A percentile compares a stretch with the other conserved stretches of the same genome.
These are phyloP conservation scores for Saccharomycopsis fibuligera DNA, from an alignment of 805 yeast genomes.

Conservation along the genomic window DNA sequence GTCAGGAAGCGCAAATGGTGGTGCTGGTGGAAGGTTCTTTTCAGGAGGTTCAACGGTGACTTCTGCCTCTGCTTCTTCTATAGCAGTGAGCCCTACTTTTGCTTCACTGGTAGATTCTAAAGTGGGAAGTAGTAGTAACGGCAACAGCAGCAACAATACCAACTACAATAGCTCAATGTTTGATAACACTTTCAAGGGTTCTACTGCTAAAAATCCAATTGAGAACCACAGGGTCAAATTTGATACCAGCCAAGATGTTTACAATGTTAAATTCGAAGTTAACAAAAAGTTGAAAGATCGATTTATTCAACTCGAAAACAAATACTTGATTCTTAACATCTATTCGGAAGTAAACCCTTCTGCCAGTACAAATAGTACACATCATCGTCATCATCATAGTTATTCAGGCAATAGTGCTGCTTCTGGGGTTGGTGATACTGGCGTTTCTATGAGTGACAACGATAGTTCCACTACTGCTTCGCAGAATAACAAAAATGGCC, in stretches of 20 bases:
- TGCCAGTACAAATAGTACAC: not conserved
- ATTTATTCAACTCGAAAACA: conserved; percentile 31
- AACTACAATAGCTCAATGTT: conserved; percentile 11
- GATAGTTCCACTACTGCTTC: conserved; percentile 14
- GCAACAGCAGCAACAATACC: not conserved
- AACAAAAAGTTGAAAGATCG: conserved; percentile 32
- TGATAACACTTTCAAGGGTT: conserved; percentile 25
- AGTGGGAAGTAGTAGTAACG: conserved; percentile 16
- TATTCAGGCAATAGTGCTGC: not conserved
- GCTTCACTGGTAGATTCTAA: too few species aligned
- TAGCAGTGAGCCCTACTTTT: not conserved
- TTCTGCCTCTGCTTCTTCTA: not conserved
- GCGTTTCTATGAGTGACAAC: too few species aligned
- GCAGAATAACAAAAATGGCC: not conserved
- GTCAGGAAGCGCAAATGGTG: too few species aligned
- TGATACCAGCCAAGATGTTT: conserved; percentile 37
- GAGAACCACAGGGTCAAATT: conserved; percentile 42
- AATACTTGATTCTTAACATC: conserved; percentile 37
- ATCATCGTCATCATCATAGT: too few species aligned
- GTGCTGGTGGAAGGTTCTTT: too few species aligned
- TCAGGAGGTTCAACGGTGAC: not conserved
- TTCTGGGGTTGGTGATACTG: too few species aligned
- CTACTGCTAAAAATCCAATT: conserved; percentile 39
- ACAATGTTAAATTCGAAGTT: conserved; percentile 13
- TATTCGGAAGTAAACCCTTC: conserved; percentile 32